These are phyloP conservation scores for Zalaria obscura DNA, from an alignment of 2,329 filamentous ascomycete species.

Conservation along the genomic window DNA sequence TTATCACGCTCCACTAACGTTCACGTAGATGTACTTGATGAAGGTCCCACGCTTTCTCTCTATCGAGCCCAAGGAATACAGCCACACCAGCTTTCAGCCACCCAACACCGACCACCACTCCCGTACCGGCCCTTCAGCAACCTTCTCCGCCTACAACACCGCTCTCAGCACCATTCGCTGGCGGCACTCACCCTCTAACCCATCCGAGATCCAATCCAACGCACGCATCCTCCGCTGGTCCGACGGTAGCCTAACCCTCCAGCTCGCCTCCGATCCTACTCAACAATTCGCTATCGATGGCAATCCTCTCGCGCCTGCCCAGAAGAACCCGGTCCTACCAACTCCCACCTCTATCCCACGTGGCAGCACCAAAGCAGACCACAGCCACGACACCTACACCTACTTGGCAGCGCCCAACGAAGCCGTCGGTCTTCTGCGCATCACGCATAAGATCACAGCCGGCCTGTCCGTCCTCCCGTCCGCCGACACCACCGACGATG, in stretches of 20 bases:
- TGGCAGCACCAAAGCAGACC: conserved; percentile 37
- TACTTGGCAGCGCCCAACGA: conserved; percentile 62
- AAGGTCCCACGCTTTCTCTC: conserved; percentile 61
- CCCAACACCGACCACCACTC: conserved; percentile 44
- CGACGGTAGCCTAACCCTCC: conserved; percentile 62
- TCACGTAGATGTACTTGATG: conserved; percentile 48
- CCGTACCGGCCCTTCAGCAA: conserved; percentile 27
- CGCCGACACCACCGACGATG: conserved; percentile 54
- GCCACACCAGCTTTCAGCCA: conserved; percentile 51
- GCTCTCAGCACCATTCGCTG: conserved; percentile 57
- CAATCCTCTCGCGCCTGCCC: conserved; percentile 52
- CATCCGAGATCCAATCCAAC: conserved; percentile 57
- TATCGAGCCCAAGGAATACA: conserved; percentile 54
- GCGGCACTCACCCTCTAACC: conserved; percentile 51
- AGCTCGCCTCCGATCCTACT: conserved; percentile 51
- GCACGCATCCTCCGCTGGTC: conserved; percentile 64
- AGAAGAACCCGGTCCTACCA: conserved; percentile 33
- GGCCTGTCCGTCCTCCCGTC: conserved; percentile 56
- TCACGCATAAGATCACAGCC: conserved; percentile 63
- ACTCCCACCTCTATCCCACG: conserved; percentile 27
- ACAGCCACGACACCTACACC: conserved; percentile 58
- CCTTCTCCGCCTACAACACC: conserved; percentile 46
- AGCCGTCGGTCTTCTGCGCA: conserved; percentile 51
- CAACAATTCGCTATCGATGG: conserved; percentile 63
- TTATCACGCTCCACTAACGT: conserved; percentile 1